Base-by-base conservation (phyloP, 2,329 filamentous ascomycete species). In the Fusarium annulatum region DNA sequence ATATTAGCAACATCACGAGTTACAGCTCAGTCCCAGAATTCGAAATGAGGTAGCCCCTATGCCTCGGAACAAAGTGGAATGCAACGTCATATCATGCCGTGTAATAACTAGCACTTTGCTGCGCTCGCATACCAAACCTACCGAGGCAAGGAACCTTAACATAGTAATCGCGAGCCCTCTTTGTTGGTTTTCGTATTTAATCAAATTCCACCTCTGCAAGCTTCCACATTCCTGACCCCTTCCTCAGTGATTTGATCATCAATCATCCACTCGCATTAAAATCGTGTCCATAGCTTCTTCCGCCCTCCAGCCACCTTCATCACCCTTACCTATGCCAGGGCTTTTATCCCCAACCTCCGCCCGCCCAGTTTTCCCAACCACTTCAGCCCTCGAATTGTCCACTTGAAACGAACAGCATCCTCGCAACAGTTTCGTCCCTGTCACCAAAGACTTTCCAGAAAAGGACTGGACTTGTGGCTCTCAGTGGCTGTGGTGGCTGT, bases 401-500 rank as follows among this genome's bases (percentile, higher is more conserved):
- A 66, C 59, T 67, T 71, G 71, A 69, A 72, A 72, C 71, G 39
- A 42, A 48, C 48, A 64, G 61, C 39, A 74, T 42, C 71, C 59
- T 74, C 59, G 56, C 30, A 71, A 65, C 36, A 57, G 59, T 74
- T 64, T 59, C 53, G 60, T 43, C 26, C 58, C 56, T 53, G 55
- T 52, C 52, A 23, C 48, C 15, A 48, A 48, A 41, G 42, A 46
- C 41, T 65, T 51, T 46, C 70, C 64, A 39, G 55, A 74, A 64
- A 58, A 58, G 62, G 67, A 58, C 45, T 52, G 71, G 38, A 21
- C 15, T 23, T 68, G 70, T 71, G 71, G 61, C 70, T 71, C 43
- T 39, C 11, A 41, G 69, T 72, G 69, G 69, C 61, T 28, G 71
- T 64, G 71, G 71, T 74, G 71, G 71, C 72, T 73, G 56, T 72